Percentiles rank a stretch among this genome's conserved stretches.
Conservation (phyloP, 768 basidiomycete genomes). For the Brasilioporus rufonigricans region DNA sequence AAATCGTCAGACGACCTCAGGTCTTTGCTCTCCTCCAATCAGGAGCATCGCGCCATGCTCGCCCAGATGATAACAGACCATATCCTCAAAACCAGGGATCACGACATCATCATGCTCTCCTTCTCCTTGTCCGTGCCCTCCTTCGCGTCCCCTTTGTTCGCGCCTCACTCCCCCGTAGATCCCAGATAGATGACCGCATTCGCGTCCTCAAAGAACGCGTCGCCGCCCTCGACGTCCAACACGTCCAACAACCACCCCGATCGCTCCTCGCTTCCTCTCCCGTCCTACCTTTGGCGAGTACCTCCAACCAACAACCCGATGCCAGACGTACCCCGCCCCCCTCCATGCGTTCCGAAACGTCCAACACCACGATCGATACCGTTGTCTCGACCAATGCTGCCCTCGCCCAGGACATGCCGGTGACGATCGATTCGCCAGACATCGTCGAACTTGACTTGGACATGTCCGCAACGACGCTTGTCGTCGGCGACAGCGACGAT, state of each 20-base stretch:
- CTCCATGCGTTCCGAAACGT: constrained; percentile 19
- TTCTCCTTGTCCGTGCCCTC: constrained; percentile 35
- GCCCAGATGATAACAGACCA: constrained; percentile 26
- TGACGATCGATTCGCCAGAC: constrained; percentile 9
- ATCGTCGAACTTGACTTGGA: constrained; percentile 26
- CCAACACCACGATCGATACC: constrained; percentile 12
- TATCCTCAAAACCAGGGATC: constrained; percentile 16
- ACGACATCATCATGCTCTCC: constrained; percentile 43
- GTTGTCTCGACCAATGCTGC: neutral
- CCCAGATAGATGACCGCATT: constrained; percentile 38
- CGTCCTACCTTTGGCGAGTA: neutral
- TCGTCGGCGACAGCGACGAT: constrained; percentile 41
- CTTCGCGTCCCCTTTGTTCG: neutral
- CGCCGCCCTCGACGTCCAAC: constrained; percentile 9
- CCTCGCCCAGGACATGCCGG: constrained; percentile 1
- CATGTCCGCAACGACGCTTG: constrained; percentile 14
- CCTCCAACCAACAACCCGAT: constrained; percentile 1
- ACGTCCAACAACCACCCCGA: neutral
- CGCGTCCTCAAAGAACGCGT: constrained; percentile 38
- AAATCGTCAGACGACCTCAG: constrained; percentile 30
- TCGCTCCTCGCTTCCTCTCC: neutral
- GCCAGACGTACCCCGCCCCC: constrained; percentile 10
- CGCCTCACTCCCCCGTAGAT: constrained; percentile 24
- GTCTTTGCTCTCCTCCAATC: constrained; percentile 23
- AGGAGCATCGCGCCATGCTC: constrained; percentile 13